These are phyloP conservation scores for Ophiostoma ips DNA, from an alignment of 2,329 filamentous ascomycete species.

Conservation along the genomic window DNA sequence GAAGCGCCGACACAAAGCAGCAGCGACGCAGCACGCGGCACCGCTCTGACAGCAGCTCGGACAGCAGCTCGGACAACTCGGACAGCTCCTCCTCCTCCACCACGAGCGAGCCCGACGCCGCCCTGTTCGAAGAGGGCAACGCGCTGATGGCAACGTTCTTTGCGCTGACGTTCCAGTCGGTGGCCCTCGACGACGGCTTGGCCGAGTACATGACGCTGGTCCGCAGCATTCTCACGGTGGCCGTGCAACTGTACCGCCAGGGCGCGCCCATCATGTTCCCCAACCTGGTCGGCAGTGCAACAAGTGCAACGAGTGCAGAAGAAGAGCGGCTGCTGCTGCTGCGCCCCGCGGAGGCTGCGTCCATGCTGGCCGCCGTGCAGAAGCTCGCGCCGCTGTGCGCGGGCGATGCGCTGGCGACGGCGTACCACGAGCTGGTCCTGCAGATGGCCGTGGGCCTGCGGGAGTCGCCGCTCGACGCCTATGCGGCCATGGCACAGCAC, in stretches of 20 bases:
- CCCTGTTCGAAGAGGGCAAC: constrained; percentile 37
- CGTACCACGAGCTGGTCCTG: constrained; percentile 31
- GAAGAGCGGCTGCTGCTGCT: too few relatives aligned
- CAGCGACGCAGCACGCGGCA: neutral
- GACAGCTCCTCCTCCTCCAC: too few relatives aligned
- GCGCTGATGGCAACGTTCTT: constrained; percentile 46
- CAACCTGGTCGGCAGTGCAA: constrained; percentile 28
- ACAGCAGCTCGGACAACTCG: too few relatives aligned
- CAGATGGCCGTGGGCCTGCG: constrained; percentile 37
- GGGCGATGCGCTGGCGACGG: constrained; percentile 26
- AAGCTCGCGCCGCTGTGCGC: constrained; percentile 30
- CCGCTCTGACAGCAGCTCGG: neutral
- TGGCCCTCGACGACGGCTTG: constrained; percentile 42
- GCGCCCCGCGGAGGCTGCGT: too few relatives aligned
- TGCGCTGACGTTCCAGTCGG: constrained; percentile 44
- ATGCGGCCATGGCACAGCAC: constrained; percentile 33
- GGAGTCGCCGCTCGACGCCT: constrained; percentile 40
- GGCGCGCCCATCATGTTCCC: constrained; percentile 36
- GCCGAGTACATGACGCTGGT: constrained; percentile 48
- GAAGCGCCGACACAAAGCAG: neutral
- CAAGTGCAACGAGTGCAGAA: too few relatives aligned
- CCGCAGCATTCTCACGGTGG: constrained; percentile 41
- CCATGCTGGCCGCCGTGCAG: constrained; percentile 28
- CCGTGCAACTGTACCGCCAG: constrained; percentile 40
- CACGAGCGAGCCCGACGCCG: neutral